A percentile compares a stretch with the other conserved stretches of the same genome.
Conservation (phyloP, 2,329 filamentous ascomycete species). For the Alternaria ethzedia region DNA sequence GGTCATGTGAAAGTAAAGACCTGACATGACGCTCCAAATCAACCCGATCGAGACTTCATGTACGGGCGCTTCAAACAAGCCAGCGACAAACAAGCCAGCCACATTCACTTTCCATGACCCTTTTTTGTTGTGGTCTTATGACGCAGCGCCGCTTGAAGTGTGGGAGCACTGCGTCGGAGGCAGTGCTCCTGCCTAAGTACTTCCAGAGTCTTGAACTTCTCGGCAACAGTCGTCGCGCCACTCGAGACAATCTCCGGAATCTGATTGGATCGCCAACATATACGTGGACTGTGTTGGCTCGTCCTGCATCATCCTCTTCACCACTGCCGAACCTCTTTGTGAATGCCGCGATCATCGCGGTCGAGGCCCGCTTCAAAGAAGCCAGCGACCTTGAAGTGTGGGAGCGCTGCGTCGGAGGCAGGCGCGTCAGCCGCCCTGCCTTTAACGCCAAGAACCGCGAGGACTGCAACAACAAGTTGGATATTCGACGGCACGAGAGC, state of each 20-base stretch:
- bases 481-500: neutral
- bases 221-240: constrained; percentile 11
- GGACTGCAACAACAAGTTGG: neutral
- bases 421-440: neutral
- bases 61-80: too few species aligned
- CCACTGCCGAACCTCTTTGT: neutral
- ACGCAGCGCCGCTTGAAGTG: too few species aligned
- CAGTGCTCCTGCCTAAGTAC: constrained; percentile 19
- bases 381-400: neutral
- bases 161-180: neutral
- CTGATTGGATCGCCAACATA: constrained; percentile 34
- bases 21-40: too few species aligned
- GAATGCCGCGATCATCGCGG: neutral
- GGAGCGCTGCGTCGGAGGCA: neutral
- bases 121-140: too few species aligned
- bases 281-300: neutral
- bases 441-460: neutral
- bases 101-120: too few species aligned
- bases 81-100: too few species aligned
- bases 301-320: neutral
- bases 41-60: too few species aligned
- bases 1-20: neutral
- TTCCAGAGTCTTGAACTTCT: constrained; percentile 33
- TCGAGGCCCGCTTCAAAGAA: neutral
- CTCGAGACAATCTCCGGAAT: constrained; percentile 30